Evolutionary conservation across 371 early-diverging fungal genomes (phyloP).

Genomic region (Smittium mucronatum): DNA sequence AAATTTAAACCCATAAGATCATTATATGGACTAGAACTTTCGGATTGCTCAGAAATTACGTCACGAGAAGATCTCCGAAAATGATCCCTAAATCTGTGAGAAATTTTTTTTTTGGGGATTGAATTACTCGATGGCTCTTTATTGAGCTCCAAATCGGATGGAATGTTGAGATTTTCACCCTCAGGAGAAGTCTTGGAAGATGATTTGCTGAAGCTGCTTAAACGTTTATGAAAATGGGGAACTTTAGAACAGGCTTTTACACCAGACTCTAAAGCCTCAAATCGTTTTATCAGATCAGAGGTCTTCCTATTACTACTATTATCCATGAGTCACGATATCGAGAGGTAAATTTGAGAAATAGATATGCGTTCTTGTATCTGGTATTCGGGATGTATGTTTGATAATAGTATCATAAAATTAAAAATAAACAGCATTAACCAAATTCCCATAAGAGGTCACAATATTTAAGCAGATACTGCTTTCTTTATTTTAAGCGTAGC

Average conservation of each 20-base stretch:
- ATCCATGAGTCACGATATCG: no score
- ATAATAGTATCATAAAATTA: no score
- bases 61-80: neutral
- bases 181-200: neutral
- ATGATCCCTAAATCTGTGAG: neutral
- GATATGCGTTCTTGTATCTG: no score
- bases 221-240: neutral
- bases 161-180: neutral
- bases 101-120: neutral
- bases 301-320: neutral
- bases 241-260: neutral
- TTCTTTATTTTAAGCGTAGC: no score
- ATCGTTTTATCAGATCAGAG: neutral
- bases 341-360: no score
- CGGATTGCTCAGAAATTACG: neutral
- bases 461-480: no score
- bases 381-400: no score
- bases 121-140: neutral
- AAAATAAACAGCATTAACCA: no score
- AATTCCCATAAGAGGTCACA: no score
- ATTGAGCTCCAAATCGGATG: neutral
- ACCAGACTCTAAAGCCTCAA: neutral
- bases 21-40: neutral
- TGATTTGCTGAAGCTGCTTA: neutral
- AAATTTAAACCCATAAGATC: neutral